Base-by-base conservation (phyloP, 768 basidiomycete genomes). In the Lentinula boryana region DNA sequence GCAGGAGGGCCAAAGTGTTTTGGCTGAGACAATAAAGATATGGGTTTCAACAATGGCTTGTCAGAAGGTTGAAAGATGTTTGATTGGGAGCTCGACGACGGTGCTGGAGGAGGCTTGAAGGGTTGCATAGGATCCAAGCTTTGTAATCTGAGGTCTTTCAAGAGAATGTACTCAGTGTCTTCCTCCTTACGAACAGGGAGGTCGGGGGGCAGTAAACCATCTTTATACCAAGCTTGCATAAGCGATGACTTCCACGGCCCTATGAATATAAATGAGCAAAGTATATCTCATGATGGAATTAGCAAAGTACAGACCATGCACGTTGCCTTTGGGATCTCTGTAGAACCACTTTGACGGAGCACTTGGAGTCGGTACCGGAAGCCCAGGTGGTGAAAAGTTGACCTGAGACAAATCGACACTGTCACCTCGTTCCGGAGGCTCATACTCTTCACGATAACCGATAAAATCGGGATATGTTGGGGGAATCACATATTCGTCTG, bases 161-260 rank as follows among this genome's bases (percentile, higher is more conserved):
- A 77, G 8, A 87, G 75, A 56, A 81, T 79, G 67, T 85, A 93
- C 2, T 83, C 84, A 0, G 75, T 66, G 43, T 92, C 91, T 66
- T 87, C 86, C 68, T 93, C 92, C 48, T 86, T 80, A 63, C 89
- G 79, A 13, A 93, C 85, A 3, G 92, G 92, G 7, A 94, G 82
- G 68, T 93, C 90, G 0, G 86, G 87, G 2, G 92, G 92, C 23
- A 94, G 77, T 18, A 92, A 71, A 8, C 89, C 89, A 63, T 94
- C 92, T 67, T 88, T 89, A 68, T 89, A 92, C 91, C 91, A 94
- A 4, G 86, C 82, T 68, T 93, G 91, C 91, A 94, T 94, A 50
- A 93, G 77, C 23, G 85, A 82, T n/a, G 88, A 79, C 68, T 89
- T 91, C 92, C 92, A 93, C 21, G 91, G 92, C 38, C 92, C 91